Evolutionary conservation across 192 early-diverging fungal genomes (phyloP), one percentile per base, ranked within the genome.

Genomic region (Entrophospora sp.): DNA sequence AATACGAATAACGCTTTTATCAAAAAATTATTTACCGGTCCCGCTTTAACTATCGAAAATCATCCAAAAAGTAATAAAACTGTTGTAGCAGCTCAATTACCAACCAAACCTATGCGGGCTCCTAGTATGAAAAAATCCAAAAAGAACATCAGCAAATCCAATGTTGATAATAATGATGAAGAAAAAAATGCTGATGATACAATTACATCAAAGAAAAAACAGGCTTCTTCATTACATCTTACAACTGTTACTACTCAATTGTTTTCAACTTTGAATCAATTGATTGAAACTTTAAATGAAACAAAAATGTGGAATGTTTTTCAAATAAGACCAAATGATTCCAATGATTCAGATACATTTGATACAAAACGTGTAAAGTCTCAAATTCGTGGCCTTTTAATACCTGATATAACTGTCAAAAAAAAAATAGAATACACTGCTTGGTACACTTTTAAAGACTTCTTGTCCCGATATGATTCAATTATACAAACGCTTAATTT

Each of bases 251-350:
- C 76, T 7, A 75, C 85, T 58, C 85, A 84, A 49, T 75, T 84
- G 7, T 80, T 82, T 74, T 69, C 69, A n/a, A 86, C 89, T 2
- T 70, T 94, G 0, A 81, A 89, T 34, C 91, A 95, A 61, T 74
- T 97, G 61, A 73, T 89, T 31, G 80, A 87, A 5, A 89, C 95
- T 0, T 81, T 93, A 48, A 70, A 78, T 20, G 82, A 87, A 49
- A 93, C 93, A 32, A 80, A 81, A 37, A 72, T 85, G 5, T 98
- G 93, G 90, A 79, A 88, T 34, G 79, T 96, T 7, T 76, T 90
- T 60, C 95, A 95, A 76, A 74, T 95, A 18, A 73, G 84, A 28
- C 85, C 91, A 5, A 86, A 89, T 59, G 82, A 85, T 66, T 30
- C 67, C 8, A 78, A 80, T 18, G 57, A 71, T 7, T 73, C 71